Conservation (phyloP, 257 asterid genomes). For the Euphrasia confusa region DNA sequence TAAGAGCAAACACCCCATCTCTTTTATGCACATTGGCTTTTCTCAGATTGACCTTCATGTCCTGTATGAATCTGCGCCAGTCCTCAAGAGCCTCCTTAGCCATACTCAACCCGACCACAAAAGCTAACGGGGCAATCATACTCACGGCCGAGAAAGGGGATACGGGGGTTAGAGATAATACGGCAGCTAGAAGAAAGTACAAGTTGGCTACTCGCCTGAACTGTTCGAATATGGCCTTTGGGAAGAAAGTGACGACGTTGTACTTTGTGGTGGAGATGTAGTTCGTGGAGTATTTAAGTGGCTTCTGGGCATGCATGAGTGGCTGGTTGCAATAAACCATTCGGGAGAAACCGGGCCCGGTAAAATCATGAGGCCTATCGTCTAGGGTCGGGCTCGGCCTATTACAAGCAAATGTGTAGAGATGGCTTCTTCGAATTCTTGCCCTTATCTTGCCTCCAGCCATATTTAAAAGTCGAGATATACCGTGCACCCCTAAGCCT, state of each 20-base stretch:
- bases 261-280: conserved; percentile 93
- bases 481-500: conserved; percentile 31
- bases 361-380: conserved; percentile 52
- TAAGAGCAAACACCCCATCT: conserved; percentile 61
- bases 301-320: conserved; percentile 61
- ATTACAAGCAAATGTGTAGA: conserved; percentile 76
- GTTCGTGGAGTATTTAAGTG: conserved; percentile 68
- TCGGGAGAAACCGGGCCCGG: conserved; percentile 81
- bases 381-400: conserved; percentile 45
- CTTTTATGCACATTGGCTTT: conserved; percentile 66
- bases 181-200: conserved; percentile 92
- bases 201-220: conserved; percentile 92
- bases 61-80: conserved; percentile 91
- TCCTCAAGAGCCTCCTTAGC: conserved; percentile 95
- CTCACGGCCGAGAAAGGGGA: conserved; percentile 83
- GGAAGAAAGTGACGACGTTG: conserved; percentile 73
- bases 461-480: conserved; percentile 38
- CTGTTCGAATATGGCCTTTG: conserved; percentile 92
- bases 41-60: conserved; percentile 89
- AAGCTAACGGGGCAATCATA: conserved; percentile 86
- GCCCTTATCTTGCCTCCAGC: conserved; percentile 67
- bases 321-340: conserved; percentile 83
- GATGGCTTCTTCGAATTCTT: conserved; percentile 63
- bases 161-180: conserved; percentile 72
- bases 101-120: conserved; percentile 98